Evolutionary conservation across 768 basidiomycete genomes (phyloP), one percentile per base, ranked within the genome.

Genomic region (Hygrophoropsis aurantiaca): DNA sequence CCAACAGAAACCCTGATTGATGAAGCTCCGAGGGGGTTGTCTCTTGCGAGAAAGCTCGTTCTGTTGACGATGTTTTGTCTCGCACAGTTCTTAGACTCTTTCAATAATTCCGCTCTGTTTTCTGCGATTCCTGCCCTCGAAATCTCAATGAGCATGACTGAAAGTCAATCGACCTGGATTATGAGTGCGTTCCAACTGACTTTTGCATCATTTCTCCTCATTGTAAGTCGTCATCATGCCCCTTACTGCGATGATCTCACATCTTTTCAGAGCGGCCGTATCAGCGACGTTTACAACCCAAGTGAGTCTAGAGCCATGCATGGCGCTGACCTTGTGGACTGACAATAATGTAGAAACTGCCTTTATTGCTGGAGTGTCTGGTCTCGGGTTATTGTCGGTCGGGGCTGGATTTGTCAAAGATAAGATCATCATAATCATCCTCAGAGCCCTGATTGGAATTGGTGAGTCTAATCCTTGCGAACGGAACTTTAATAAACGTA

Each of bases 401-500:
- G 67, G 69, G 24, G 65, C 58, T 15, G 73, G 73, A 7, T 77
- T 78, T 48, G 60, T 60, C 5, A 46, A 60, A 8, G 61, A 65
- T 54, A 71, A 77, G 50, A 69, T 75, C 49, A 66, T 68, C 4
- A 67, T 80, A 49, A 62, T 78, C 27, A 69, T 78, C 33, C 56
- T 78, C 2, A 65, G 78, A 43, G 78, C 74, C 5, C 40, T 79
- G 10, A 68, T 62, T 42, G 77, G 77, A 20, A 60, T 67, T 32
- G 65, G 71, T 70, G 33, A 33, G 53, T 51, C 15, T 42, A n/a
- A 24, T 26, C 16, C 18, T 21, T 18, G 24, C 2, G 6, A 15
- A 18, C 18, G 24, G 16, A 25, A 42, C 9, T 42, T 24, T 40
- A 24, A 24, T n/a, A 25, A 18, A 11, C 25, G 0, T 5, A 4